These are phyloP conservation scores for Emergomyces africanus DNA, from an alignment of 2,329 filamentous ascomycete genomes.

Conservation along the genomic window DNA sequence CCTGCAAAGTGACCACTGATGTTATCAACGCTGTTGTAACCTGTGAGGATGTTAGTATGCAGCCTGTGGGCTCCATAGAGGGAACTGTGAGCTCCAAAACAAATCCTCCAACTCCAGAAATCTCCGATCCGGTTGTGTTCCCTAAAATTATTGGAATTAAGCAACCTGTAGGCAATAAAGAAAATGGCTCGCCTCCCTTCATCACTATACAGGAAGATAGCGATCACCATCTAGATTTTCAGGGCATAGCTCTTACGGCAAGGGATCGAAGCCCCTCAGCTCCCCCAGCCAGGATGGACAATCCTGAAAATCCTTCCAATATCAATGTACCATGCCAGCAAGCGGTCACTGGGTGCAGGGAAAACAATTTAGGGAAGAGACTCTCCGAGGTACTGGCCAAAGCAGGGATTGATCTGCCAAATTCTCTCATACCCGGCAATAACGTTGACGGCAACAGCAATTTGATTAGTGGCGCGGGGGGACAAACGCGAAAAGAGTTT, in stretches of 20 bases:
- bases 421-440: neutral
- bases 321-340: neutral
- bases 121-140: neutral
- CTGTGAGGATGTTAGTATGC: neutral
- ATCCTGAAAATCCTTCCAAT: neutral
- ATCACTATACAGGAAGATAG: neutral
- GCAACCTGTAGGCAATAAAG: neutral
- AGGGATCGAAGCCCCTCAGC: neutral
- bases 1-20: neutral
- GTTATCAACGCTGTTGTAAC: neutral
- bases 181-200: neutral
- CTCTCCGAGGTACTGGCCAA: slow-evolving; percentile 1
- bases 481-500: neutral
- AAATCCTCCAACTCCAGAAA: neutral
- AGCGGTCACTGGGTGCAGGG: neutral
- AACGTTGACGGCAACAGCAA: neutral
- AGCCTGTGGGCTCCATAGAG: neutral
- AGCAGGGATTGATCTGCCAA: slow-evolving; percentile 1
- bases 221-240: neutral
- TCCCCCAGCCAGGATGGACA: neutral
- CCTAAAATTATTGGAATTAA: neutral
- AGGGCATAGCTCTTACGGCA: neutral
- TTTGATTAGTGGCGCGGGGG: neutral
- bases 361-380: slow-evolving; percentile 3
- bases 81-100: neutral